Base-by-base conservation (phyloP, 116 monocot species). In the Papilionanthe hybrid region DNA sequence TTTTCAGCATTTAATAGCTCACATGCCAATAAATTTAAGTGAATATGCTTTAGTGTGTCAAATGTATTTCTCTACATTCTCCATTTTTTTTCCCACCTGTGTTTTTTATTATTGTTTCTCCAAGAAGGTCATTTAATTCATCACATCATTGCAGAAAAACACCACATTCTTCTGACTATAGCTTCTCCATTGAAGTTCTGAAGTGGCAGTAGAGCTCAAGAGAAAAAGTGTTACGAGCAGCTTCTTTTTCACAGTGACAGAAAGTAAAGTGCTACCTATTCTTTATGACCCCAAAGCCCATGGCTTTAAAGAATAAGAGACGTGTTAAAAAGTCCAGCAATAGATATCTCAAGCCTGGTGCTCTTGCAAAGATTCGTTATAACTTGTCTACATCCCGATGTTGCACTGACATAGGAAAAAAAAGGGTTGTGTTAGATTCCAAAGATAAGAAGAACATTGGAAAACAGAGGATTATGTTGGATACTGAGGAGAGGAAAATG, bases 341-440 rank as follows among this genome's bases (percentile, higher is more conserved):
- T 76, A 90, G 81, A 83, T 93, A 96, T 81, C 67, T 93, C 42
- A 92, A 86, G 81, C 93, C 93, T 56, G 96, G 93, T 49, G 90
- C 88, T 7, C 89, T 96, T 56, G 92, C 93, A 3, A 90, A 89
- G 76, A 49, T 96, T 19, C 87, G 92, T 11, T 78, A 87, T 57
- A 91, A 69, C 78, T 84, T 89, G 76, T 88, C 83, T 7, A 19
- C 86, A 72, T 72, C 82, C 68, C 91, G 83, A 78, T 78, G 86
- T 18, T 95, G 89, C 80, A 85, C 83, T 0, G 88, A 87, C 65
- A 91, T 89, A 10, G 81, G 91, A 43, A 96, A 91, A 86, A 96
- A 87, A 80, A 83, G 90, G 66, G 86, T 86, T 72, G 78, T 85
- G 30, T 77, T 89, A 25, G 85, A 89, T 65, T 72, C 85, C 0